These are phyloP conservation scores for Lepiota brunneoincarnata DNA, from an alignment of 768 basidiomycete species.

Conservation along the genomic window DNA sequence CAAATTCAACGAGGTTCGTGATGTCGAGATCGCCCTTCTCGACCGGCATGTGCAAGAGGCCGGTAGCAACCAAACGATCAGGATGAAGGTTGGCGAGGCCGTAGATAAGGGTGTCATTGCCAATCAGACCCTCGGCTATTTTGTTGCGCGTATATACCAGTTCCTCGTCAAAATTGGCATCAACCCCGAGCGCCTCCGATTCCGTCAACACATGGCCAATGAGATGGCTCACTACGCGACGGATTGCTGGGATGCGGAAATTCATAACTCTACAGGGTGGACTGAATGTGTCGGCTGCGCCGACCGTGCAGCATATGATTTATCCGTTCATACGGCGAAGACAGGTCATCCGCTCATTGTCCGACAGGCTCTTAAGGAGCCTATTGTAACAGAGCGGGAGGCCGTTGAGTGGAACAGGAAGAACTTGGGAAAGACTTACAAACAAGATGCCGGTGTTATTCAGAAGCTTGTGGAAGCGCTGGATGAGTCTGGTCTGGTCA, in stretches of 20 bases:
- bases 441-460: slow-evolving; percentile 70
- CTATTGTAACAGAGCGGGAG: slow-evolving; percentile 77
- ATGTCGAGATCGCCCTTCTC: slow-evolving; percentile 73
- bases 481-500: slow-evolving; percentile 61
- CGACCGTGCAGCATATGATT: slow-evolving; percentile 95
- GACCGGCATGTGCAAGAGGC: slow-evolving; percentile 80
- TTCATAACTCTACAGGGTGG: slow-evolving; percentile 88
- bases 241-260: slow-evolving; percentile 99
- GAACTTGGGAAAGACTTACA: slow-evolving; percentile 83
- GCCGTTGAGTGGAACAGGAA: slow-evolving; percentile 87
- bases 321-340: slow-evolving; percentile 81
- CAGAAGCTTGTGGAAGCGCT: slow-evolving; percentile 64
- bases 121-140: slow-evolving; percentile 97
- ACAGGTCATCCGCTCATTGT: slow-evolving; percentile 88
- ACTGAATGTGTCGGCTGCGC: slow-evolving; percentile 99
- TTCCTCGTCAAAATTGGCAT: slow-evolving; percentile 93
- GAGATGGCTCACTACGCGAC: slow-evolving; percentile 99
- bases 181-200: slow-evolving; percentile 76
- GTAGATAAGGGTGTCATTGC: slow-evolving; percentile 85
- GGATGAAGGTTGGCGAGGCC: slow-evolving; percentile 84
- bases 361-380: slow-evolving; percentile 81
- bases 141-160: slow-evolving; percentile 86
- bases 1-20: slow-evolving; percentile 78
- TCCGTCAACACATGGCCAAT: slow-evolving; percentile 98
- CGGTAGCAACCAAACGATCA: slow-evolving; percentile 61